Evolutionary conservation across 805 yeast species (phyloP), one percentile per base, ranked within the genome.

Genomic region (Cyberlindnera xylosilytica): DNA sequence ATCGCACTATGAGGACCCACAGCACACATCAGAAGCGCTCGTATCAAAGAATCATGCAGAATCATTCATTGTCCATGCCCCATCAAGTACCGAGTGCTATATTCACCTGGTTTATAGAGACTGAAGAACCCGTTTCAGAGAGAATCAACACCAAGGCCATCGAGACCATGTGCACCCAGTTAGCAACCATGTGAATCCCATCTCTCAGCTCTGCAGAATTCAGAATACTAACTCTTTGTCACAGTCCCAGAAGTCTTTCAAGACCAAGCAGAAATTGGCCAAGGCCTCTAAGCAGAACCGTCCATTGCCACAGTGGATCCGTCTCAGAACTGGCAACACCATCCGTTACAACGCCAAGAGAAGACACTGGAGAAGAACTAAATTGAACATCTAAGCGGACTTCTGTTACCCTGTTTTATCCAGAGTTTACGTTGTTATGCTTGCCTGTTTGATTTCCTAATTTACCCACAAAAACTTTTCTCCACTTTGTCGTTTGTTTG

Each of bases 291-390:
- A 89, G 80, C 96, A 88, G 79, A 91, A 89, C 91, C 88, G 98
- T 83, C 97, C 97, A 72, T 85, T 91, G 74, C 99, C 99, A 68
- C 97, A 90, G 79, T 91, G 97, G 97, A 78, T 91, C 86, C 88
- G 98, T 80, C 81, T 90, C 76, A 91, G 89, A 86, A 88, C 98
- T 72, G 83, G 78, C 76, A 91, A 88, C 95, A 90, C 82, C 67
- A 85, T 93, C 81, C 88, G 95, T 83, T 88, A 88, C 87, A 91
- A 91, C 79, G 95, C 96, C 72, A 93, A 93, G 89, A 89, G 98
- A 87, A 86, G 98, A 83, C 96, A 93, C 93, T 91, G 99, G 99
- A 91, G 97, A 87, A 87, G 98, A 86, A 91, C 97, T 69, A 91
- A 91, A 95, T 82, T 91, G 78, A 80, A 82, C 83, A 74, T 91